Percentiles rank a stretch among this genome's conserved stretches.
Evolutionary conservation across 495 filamentous ascomycete genomes (phyloP).

Genomic region (Penicillium verhagenii): DNA sequence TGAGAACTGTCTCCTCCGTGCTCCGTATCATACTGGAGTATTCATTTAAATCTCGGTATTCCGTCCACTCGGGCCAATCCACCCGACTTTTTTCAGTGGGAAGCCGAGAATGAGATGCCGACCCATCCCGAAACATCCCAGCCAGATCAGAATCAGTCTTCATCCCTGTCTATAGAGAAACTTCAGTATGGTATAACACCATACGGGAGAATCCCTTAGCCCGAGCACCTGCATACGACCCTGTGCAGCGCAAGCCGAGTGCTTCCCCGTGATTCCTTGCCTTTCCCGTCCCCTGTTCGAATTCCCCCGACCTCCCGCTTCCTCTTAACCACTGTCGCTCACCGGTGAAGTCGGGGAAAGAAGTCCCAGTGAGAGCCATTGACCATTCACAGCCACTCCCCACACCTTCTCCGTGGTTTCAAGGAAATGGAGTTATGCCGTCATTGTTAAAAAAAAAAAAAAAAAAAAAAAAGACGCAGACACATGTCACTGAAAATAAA

Average conservation of each 20-base stretch:
- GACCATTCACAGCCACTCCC: slow-evolving; percentile 18
- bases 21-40: no score
- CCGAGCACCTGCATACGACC: slow-evolving; percentile 5
- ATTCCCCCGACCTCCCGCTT: slow-evolving; percentile 9
- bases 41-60: slow-evolving; percentile 5
- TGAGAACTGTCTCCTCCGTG: no score
- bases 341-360: slow-evolving; percentile 32
- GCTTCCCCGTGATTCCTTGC: slow-evolving; percentile 1
- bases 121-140: neutral
- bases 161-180: no score
- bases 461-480: neutral
- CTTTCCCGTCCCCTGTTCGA: slow-evolving; percentile 1
- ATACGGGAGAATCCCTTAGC: no score
- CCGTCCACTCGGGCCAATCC: slow-evolving; percentile 5
- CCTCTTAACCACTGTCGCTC: slow-evolving; percentile 26
- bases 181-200: no score
- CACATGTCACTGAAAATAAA: neutral
- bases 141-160: no score
- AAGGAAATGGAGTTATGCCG: slow-evolving; percentile 11
- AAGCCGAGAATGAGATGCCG: slow-evolving; percentile 1
- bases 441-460: slow-evolving; percentile 12
- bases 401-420: slow-evolving; percentile 20
- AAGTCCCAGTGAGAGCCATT: slow-evolving; percentile 12
- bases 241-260: slow-evolving; percentile 2
- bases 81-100: neutral